Evolutionary conservation across 495 filamentous ascomycete genomes (phyloP), one percentile per base, ranked within the genome.

Genomic region (Umbilicaria muhlenbergii): DNA sequence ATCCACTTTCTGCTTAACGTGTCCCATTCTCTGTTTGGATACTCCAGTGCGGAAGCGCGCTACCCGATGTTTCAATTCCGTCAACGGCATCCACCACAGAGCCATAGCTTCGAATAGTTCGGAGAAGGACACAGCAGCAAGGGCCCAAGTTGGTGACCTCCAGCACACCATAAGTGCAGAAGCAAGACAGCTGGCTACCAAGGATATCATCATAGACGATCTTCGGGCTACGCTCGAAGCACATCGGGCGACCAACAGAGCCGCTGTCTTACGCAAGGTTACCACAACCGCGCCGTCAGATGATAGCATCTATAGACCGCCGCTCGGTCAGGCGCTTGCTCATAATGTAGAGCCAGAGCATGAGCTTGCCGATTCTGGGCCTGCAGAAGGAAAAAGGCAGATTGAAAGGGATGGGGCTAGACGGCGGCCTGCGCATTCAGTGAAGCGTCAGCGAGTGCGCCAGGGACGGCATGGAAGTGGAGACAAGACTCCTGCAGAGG

Each of bases 221-320:
- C 48, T 60, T 5, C 19, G 50, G 31, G 63, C 62, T 41, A 75
- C 73, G 3, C 59, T 75, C 36, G 64, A 70, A 43, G 68, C 69
- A 16, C 72, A 75, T 50, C 69, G 70, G 33, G 51, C 50, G 7
- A 51, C 57, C 11, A 76, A 76, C 49, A 61, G 65, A 41, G 58
- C 59, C 18, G 50, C 60, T 14, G 39, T 69, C 21, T 58, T 73
- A 28, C 67, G 68, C 33, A 67, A 63, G 45, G 36, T 59, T 3
- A 8, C 43, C 12, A 28, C 2, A n/a, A 14, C 24, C 6, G 6
- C 24, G 24, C 24, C 6, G 8, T 28, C 8, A 28, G 24, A 28
- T 7, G 5, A 3, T 0, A 6, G 24, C 24, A 28, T 28, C 8
- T 28, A 28, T 28, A 28, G 24, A 10, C 24, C 12, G 17, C 13